Percentiles rank a stretch among this genome's conserved stretches.
These are phyloP conservation scores for Vigna hirtella DNA, from an alignment of 306 rosid species.

Conservation along the genomic window DNA sequence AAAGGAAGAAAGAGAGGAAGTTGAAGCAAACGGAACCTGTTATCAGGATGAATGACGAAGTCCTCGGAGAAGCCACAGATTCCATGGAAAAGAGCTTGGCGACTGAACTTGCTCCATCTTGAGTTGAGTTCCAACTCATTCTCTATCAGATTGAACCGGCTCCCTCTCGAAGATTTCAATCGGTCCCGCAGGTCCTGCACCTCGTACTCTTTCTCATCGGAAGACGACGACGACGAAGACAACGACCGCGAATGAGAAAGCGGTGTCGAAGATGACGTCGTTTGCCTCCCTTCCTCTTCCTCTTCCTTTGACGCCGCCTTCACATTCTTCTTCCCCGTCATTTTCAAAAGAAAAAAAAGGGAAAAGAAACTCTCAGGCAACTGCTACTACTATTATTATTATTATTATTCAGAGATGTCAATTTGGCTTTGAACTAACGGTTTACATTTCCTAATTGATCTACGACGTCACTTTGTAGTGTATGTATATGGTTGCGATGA, in stretches of 20 bases:
- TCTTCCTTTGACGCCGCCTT: constrained; percentile 4
- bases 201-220: constrained; percentile 56
- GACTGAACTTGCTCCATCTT: constrained; percentile 57
- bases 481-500: neutral
- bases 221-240: constrained; percentile 7
- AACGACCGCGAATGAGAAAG: neutral
- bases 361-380: neutral
- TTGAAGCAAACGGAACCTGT: constrained; percentile 52
- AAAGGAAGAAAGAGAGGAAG: neutral
- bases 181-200: constrained; percentile 65
- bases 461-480: neutral
- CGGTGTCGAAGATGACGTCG: constrained; percentile 20
- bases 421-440: neutral
- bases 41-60: constrained; percentile 68
- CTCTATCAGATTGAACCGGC: constrained; percentile 68
- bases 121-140: constrained; percentile 58
- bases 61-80: constrained; percentile 53
- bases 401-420: neutral
- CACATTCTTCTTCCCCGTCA: constrained; percentile 30
- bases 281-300: constrained; percentile 1
- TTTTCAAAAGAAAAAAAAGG: neutral
- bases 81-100: constrained; percentile 59
- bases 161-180: constrained; percentile 75
- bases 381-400: neutral
- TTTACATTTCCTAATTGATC: neutral